phyloP scores from a whole-genome alignment of 805 yeast genomes.

The Phaffomyces antillensis region DNA sequence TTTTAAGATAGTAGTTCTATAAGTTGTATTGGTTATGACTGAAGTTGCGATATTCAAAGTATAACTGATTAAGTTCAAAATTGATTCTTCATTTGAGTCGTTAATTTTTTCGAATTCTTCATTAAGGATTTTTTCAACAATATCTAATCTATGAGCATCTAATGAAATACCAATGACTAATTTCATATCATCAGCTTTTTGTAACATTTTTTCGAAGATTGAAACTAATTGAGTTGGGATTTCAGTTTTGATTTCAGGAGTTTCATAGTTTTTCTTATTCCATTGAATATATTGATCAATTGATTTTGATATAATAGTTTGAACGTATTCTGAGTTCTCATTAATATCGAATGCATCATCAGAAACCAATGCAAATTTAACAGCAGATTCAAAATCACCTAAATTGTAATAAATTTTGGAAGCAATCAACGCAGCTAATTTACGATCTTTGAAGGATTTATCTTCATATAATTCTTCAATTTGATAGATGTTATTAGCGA shows the following conservation, averaged over 20 bases:
- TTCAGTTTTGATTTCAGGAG: constrained; percentile 13
- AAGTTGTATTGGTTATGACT: constrained; percentile 55
- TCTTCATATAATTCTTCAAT: constrained; percentile 92
- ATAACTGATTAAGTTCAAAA: constrained; percentile 56
- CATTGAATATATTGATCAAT: constrained; percentile 71
- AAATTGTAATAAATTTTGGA: constrained; percentile 87
- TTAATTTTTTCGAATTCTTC: constrained; percentile 23
- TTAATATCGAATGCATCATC: constrained; percentile 71
- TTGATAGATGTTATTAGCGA: constrained; percentile 80
- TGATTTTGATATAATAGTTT: constrained; percentile 91
- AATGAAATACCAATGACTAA: constrained; percentile 87
- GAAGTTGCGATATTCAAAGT: constrained; percentile 68
- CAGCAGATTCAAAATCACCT: constrained; percentile 90
- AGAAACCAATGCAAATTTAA: constrained; percentile 80
- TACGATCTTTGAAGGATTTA: constrained; percentile 62
- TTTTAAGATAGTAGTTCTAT: constrained; percentile 59
- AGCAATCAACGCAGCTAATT: constrained; percentile 84
- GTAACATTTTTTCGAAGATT: constrained; percentile 82
- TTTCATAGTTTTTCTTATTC: constrained; percentile 45
- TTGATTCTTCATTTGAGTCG: constrained; percentile 41
- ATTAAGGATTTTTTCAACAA: constrained; percentile 53
- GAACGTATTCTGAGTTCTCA: constrained; percentile 78
- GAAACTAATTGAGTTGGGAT: constrained; percentile 57
- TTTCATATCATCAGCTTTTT: constrained; percentile 72
- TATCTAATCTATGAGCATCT: constrained; percentile 81